phyloP scores from a whole-genome alignment of 305 asterid species.

The Fraxinus dipetala region DNA sequence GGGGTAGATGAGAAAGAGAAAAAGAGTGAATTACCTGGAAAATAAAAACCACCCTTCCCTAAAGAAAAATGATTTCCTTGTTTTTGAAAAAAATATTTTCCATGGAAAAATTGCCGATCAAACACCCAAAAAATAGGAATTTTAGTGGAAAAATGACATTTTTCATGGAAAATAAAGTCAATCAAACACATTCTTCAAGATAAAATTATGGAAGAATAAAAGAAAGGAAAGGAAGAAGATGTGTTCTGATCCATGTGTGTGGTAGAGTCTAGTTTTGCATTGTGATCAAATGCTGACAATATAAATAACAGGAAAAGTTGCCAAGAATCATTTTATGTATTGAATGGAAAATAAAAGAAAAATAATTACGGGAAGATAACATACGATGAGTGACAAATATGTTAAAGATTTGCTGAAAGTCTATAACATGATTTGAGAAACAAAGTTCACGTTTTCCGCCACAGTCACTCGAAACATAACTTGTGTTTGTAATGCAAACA shows the following conservation, averaged over 20 bases:
- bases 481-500: background rate
- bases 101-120: no score
- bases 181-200: background rate
- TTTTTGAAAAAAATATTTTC: background rate
- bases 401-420: background rate
- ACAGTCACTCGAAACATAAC: background rate
- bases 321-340: background rate
- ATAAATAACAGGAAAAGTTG: background rate
- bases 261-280: background rate
- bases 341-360: background rate
- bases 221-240: background rate
- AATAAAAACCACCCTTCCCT: background rate
- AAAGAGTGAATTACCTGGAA: no score
- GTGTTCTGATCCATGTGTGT: background rate
- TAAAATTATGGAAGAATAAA: background rate
- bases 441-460: background rate
- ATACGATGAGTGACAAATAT: background rate
- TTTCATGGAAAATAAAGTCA: background rate
- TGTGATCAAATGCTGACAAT: background rate
- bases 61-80: no score
- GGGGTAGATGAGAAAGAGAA: no score
- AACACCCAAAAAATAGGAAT: background rate
- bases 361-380: background rate
- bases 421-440: background rate
- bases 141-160: background rate